Percentiles rank a stretch among this genome's conserved stretches.
Conservation (phyloP, 495 filamentous ascomycete species). For the Xylaria acuta region DNA sequence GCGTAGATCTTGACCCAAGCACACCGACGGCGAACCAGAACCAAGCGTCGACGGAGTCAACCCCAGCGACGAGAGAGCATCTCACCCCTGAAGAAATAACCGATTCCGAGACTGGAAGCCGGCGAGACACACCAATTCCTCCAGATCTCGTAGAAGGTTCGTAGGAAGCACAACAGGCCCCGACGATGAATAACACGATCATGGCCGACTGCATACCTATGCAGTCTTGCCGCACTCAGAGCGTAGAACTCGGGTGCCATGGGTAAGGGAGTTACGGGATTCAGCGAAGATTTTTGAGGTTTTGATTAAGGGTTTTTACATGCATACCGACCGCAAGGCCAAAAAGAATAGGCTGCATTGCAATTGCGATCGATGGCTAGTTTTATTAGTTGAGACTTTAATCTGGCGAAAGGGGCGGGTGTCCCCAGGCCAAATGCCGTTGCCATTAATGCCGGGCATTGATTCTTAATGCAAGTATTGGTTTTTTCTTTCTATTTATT, state of each 20-base stretch:
- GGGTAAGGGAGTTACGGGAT: background rate
- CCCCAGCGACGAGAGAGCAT: background rate
- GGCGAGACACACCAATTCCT: slow-evolving; percentile 37
- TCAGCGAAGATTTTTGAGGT: background rate
- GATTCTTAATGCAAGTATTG: background rate
- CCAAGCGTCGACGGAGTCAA: background rate
- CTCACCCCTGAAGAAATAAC: slow-evolving; percentile 27
- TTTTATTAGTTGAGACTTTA: slow-evolving; percentile 7
- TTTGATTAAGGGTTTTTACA: slow-evolving; percentile 3
- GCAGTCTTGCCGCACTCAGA: background rate
- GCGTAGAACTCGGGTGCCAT: background rate
- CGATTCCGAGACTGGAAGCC: slow-evolving; percentile 24
- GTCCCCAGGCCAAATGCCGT: background rate
- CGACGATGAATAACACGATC: background rate
- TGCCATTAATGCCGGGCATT: slow-evolving; percentile 4
- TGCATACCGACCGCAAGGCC: slow-evolving; percentile 18
- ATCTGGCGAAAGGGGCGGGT: slow-evolving; percentile 4
- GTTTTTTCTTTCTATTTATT: background rate
- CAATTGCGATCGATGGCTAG: background rate
- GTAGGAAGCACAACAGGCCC: background rate
- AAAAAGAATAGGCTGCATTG: slow-evolving; percentile 5
- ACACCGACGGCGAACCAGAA: slow-evolving; percentile 39
- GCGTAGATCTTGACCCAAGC: slow-evolving; percentile 40
- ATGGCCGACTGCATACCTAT: background rate
- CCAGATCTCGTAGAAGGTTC: slow-evolving; percentile 26